Conservation (phyloP, 2,329 filamentous ascomycete genomes). For the Aureobasidium sp. region DNA sequence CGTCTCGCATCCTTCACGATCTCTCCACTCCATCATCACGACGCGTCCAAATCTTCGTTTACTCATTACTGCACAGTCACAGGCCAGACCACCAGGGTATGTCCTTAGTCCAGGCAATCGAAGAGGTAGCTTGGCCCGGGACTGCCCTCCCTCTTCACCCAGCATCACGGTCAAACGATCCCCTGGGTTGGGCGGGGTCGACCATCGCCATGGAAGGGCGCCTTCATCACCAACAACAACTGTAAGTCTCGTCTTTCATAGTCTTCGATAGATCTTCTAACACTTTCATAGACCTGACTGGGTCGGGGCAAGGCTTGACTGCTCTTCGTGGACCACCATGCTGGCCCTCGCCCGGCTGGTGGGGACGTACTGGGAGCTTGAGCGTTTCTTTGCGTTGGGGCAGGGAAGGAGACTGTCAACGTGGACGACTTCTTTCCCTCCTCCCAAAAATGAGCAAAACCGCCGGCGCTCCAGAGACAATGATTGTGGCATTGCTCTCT, state of each 20-base stretch:
- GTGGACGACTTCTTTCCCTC: slow-evolving; percentile 55
- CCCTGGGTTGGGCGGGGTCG: neutral
- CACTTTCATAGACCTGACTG: neutral
- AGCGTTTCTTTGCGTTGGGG: too few relatives aligned
- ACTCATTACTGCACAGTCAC: too few relatives aligned
- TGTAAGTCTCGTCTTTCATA: neutral
- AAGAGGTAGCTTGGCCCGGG: too few relatives aligned
- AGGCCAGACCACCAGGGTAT: too few relatives aligned
- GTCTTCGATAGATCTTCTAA: neutral
- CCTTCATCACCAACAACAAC: neutral
- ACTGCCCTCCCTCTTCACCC: neutral
- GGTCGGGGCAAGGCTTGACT: neutral
- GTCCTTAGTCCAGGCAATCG: too few relatives aligned
- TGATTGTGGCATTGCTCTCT: slow-evolving; percentile 87
- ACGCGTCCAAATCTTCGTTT: too few relatives aligned
- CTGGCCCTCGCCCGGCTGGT: neutral
- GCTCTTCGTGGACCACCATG: neutral
- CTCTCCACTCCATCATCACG: too few relatives aligned
- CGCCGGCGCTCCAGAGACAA: slow-evolving; percentile 90
- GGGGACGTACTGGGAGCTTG: too few relatives aligned
- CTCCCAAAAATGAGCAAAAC: slow-evolving; percentile 86
- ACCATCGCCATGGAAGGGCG: neutral
- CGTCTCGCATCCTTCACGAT: too few relatives aligned
- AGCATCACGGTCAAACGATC: neutral
- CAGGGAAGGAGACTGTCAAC: too few relatives aligned